These are phyloP conservation scores for Coniochaeta ligniaria DNA, from an alignment of 2,329 filamentous ascomycete species.

Conservation along the genomic window DNA sequence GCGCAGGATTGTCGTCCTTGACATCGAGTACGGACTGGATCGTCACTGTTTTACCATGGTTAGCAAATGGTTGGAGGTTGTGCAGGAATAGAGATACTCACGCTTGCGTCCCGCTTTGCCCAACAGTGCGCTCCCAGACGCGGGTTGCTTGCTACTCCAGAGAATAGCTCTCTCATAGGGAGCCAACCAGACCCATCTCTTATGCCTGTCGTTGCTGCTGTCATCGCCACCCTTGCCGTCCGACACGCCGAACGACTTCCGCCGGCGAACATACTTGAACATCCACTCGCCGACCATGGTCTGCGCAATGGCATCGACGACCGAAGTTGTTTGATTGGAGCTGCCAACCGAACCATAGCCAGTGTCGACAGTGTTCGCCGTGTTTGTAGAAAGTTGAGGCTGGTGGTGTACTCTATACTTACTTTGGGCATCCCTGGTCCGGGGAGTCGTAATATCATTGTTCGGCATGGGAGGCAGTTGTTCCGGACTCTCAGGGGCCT, in stretches of 20 bases:
- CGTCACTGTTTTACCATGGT: slow-evolving; percentile 51
- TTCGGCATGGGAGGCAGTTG: slow-evolving; percentile 62
- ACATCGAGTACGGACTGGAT: slow-evolving; percentile 98
- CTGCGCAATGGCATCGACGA: slow-evolving; percentile 94
- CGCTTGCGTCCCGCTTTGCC: slow-evolving; percentile 92
- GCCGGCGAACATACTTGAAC: slow-evolving; percentile 81
- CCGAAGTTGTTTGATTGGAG: slow-evolving; percentile 61
- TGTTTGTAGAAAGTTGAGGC: slow-evolving; percentile 55
- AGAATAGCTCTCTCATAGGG: slow-evolving; percentile 94
- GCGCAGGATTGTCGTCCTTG: slow-evolving; percentile 82
- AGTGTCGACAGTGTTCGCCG: slow-evolving; percentile 38
- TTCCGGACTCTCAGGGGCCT: slow-evolving; percentile 60
- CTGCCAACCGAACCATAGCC: slow-evolving; percentile 46
- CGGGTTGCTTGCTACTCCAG: slow-evolving; percentile 97
- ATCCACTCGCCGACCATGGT: slow-evolving; percentile 99
- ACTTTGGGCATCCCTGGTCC: slow-evolving; percentile 28
- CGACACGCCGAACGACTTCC: slow-evolving; percentile 82
- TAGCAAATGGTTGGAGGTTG: neutral
- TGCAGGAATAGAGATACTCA: slow-evolving; percentile 43
- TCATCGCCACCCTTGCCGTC: slow-evolving; percentile 62
- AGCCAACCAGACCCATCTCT: slow-evolving; percentile 97
- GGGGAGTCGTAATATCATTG: slow-evolving; percentile 63
- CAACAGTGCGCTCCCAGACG: slow-evolving; percentile 76
- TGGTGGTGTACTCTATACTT: slow-evolving; percentile 43
- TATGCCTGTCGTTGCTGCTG: slow-evolving; percentile 74